Conservation (phyloP, 2,329 filamentous ascomycete species). For the Aspergillus pseudonomiae region DNA sequence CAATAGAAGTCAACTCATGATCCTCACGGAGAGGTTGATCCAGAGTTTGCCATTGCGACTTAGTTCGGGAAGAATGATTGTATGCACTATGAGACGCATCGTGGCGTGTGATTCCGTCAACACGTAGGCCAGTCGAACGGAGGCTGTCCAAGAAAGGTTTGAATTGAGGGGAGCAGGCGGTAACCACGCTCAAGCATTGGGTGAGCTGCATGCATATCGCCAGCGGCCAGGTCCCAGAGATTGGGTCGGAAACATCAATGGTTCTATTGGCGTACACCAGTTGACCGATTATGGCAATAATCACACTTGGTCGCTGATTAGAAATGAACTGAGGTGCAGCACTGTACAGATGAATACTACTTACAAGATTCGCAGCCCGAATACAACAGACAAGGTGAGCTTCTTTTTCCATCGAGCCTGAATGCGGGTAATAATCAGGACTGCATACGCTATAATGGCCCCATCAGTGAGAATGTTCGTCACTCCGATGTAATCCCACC, state of each 20-base stretch:
- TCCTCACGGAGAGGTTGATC: neutral
- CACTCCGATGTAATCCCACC: constrained; percentile 30
- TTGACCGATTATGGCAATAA: neutral
- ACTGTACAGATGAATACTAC: neutral
- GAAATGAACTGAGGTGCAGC: neutral
- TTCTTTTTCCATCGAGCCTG: neutral
- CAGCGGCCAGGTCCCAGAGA: neutral
- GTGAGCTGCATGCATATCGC: neutral
- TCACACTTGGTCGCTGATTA: neutral
- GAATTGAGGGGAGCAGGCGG: neutral
- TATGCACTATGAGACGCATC: neutral
- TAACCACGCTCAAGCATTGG: neutral
- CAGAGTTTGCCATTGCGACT: constrained; percentile 16
- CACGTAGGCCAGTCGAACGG: neutral
- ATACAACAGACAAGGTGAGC: neutral
- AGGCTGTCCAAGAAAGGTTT: neutral
- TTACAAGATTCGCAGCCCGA: neutral
- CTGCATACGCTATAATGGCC: constrained; percentile 19
- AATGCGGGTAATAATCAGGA: neutral
- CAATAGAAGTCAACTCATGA: neutral
- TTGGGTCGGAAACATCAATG: neutral
- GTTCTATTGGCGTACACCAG: neutral
- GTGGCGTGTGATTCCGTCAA: neutral
- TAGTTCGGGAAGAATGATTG: neutral
- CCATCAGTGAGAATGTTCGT: constrained; percentile 30